These are phyloP conservation scores for Pontederia crassipes DNA, from an alignment of 176 grass and related monocot species.

Conservation along the genomic window DNA sequence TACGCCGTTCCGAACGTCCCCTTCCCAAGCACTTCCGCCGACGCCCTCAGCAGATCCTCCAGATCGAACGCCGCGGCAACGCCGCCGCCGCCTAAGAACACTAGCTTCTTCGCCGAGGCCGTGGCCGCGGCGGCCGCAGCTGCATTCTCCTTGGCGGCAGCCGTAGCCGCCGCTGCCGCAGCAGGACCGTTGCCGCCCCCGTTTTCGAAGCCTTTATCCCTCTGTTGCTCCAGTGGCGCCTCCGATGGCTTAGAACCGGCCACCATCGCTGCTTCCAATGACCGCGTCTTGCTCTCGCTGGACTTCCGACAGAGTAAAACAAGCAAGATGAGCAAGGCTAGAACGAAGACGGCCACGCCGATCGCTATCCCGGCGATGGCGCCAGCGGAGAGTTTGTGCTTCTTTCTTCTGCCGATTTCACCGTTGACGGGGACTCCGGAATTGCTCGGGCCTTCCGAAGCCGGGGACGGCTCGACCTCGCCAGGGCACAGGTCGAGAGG, in stretches of 20 bases:
- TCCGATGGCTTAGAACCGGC: slow-evolving; percentile 39
- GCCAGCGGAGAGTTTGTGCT: slow-evolving; percentile 88
- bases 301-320: slow-evolving; percentile 56
- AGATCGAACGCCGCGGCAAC: slow-evolving; percentile 59
- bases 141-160: neutral
- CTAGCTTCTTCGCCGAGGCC: slow-evolving; percentile 45
- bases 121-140: slow-evolving; percentile 29
- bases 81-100: slow-evolving; percentile 55
- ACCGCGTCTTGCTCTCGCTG: slow-evolving; percentile 12
- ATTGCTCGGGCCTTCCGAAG: slow-evolving; percentile 6
- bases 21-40: slow-evolving; percentile 85
- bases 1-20: slow-evolving; percentile 97
- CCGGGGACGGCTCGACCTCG: slow-evolving; percentile 40
- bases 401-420: slow-evolving; percentile 23
- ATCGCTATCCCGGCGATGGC: slow-evolving; percentile 96
- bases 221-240: slow-evolving; percentile 20
- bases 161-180: slow-evolving; percentile 3
- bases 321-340: slow-evolving; percentile 49
- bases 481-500: slow-evolving; percentile 69
- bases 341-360: slow-evolving; percentile 38
- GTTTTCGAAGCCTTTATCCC: slow-evolving; percentile 30
- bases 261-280: slow-evolving; percentile 9
- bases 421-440: slow-evolving; percentile 15
- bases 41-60: slow-evolving; percentile 75
- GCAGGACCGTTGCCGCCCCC: neutral